A percentile compares a stretch with the other conserved stretches of the same genome.
Conservation (phyloP, 2,329 filamentous ascomycete genomes). For the Nigrospora sphaerica region DNA sequence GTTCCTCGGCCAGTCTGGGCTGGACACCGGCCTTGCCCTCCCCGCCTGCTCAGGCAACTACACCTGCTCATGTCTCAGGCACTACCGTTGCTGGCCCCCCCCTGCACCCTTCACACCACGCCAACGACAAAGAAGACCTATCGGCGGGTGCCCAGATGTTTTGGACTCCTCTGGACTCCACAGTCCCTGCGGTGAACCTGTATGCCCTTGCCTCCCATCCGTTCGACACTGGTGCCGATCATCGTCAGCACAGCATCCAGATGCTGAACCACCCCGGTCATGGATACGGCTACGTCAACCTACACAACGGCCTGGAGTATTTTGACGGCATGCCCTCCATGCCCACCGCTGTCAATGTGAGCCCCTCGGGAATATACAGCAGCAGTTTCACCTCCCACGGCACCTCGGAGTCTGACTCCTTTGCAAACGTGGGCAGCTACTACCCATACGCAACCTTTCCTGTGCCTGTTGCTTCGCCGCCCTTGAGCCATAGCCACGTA, state of each 20-base stretch:
- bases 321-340: neutral
- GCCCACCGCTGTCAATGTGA: neutral
- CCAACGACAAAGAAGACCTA: too few relatives aligned
- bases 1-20: neutral
- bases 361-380: neutral
- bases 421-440: neutral
- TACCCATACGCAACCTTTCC: neutral
- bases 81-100: too few relatives aligned
- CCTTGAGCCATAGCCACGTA: too few relatives aligned
- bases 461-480: too few relatives aligned
- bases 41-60: too few relatives aligned
- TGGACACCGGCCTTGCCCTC: neutral
- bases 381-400: slow-evolving; percentile 1
- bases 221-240: neutral
- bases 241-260: neutral
- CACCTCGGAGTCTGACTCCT: neutral
- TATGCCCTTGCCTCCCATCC: neutral
- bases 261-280: neutral
- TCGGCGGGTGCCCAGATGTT: too few relatives aligned
- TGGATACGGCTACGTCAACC: neutral
- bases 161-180: too few relatives aligned
- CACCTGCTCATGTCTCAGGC: too few relatives aligned
- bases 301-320: neutral
- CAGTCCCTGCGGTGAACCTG: neutral
- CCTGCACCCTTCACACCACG: too few relatives aligned